Percentiles rank a stretch among this genome's conserved stretches.
Evolutionary conservation across 2,329 filamentous ascomycete species (phyloP).

Genomic region (Monosporascus sp.): DNA sequence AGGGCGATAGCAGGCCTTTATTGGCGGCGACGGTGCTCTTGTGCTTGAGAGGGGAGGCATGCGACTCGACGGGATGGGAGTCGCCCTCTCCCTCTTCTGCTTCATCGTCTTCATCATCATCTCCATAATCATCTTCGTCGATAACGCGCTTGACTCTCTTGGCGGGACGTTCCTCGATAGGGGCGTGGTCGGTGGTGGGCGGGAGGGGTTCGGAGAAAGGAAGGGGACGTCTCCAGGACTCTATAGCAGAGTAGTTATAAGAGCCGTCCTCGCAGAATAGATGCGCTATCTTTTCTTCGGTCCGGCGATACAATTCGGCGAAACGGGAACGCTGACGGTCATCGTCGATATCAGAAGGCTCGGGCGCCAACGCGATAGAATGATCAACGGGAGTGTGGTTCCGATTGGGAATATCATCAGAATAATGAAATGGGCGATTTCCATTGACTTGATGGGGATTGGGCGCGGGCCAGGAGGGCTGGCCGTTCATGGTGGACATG

Average conservation of each 20-base stretch:
- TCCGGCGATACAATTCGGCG: slow-evolving; percentile 68
- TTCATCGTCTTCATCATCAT: slow-evolving; percentile 69
- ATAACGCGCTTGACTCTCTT: slow-evolving; percentile 76
- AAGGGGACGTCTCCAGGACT: slow-evolving; percentile 44
- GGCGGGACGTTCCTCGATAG: slow-evolving; percentile 53
- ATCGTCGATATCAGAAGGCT: slow-evolving; percentile 60
- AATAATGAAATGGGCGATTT: slow-evolving; percentile 47
- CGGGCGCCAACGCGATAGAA: slow-evolving; percentile 49
- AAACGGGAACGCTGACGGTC: slow-evolving; percentile 71
- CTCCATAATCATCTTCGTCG: slow-evolving; percentile 80
- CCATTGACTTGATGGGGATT: slow-evolving; percentile 43
- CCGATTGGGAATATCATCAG: slow-evolving; percentile 53
- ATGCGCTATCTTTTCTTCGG: slow-evolving; percentile 69
- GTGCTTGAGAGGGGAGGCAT: slow-evolving; percentile 45
- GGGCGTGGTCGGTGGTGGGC: slow-evolving; percentile 52
- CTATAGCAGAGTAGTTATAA: slow-evolving; percentile 47
- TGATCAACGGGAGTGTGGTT: slow-evolving; percentile 47
- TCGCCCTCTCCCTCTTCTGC: slow-evolving; percentile 55
- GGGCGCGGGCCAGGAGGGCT: slow-evolving; percentile 59
- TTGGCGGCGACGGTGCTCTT: slow-evolving; percentile 47
- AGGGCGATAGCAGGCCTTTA: slow-evolving; percentile 59
- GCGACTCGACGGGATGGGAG: slow-evolving; percentile 33
- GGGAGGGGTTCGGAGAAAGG: slow-evolving; percentile 37
- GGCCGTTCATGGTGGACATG: slow-evolving; percentile 64
- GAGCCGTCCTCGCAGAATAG: slow-evolving; percentile 61